Percentiles rank a stretch among this genome's conserved stretches.
phyloP scores from a whole-genome alignment of 1,139 yeast species.

The Suhomyces guaymorum region DNA sequence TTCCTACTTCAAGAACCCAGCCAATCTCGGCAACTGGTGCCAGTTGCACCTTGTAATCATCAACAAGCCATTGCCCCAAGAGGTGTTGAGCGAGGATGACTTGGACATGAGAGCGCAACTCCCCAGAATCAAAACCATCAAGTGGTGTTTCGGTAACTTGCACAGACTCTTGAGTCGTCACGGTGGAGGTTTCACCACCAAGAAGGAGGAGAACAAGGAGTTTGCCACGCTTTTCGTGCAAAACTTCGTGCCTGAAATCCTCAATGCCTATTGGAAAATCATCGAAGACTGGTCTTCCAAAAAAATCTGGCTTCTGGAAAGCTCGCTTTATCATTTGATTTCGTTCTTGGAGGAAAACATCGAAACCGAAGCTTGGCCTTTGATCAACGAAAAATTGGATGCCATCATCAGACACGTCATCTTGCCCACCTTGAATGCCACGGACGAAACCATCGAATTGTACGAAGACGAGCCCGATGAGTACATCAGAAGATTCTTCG shows the following conservation, averaged over 20 bases:
- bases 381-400: slow-evolving; percentile 56
- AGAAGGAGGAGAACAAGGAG: slow-evolving; percentile 35
- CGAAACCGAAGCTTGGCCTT: slow-evolving; percentile 54
- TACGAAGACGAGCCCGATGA: slow-evolving; percentile 76
- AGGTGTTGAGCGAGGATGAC: slow-evolving; percentile 39
- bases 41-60: slow-evolving; percentile 57
- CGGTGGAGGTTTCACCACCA: slow-evolving; percentile 50
- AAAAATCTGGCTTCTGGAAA: slow-evolving; percentile 61
- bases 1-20: slow-evolving; percentile 51
- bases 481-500: slow-evolving; percentile 68
- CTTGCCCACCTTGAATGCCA: slow-evolving; percentile 62
- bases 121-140: slow-evolving; percentile 60
- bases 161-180: slow-evolving; percentile 59
- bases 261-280: slow-evolving; percentile 58
- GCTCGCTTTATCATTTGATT: slow-evolving; percentile 60
- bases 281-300: slow-evolving; percentile 61
- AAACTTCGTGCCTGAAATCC: slow-evolving; percentile 61
- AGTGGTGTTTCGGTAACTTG: slow-evolving; percentile 74
- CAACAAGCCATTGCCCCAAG: slow-evolving; percentile 42
- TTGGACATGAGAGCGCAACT: slow-evolving; percentile 36
- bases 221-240: slow-evolving; percentile 50
- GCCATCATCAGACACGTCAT: slow-evolving; percentile 60
- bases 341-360: slow-evolving; percentile 64
- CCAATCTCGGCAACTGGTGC: slow-evolving; percentile 64
- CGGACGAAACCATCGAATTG: slow-evolving; percentile 55